Base-by-base conservation (phyloP, 179 eudicot genomes). In the Silene noctiflora region DNA sequence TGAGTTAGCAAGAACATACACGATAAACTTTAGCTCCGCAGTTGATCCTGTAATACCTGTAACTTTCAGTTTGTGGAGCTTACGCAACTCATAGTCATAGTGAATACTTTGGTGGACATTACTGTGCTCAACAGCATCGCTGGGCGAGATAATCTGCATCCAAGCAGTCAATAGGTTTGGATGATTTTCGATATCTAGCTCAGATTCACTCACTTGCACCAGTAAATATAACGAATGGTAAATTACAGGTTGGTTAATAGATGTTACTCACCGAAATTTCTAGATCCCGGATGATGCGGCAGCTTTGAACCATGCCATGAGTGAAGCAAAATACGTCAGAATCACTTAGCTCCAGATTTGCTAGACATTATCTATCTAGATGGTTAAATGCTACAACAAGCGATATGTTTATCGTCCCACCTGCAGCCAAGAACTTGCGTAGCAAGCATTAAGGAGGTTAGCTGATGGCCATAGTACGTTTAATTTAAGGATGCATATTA, bases 11-110 rank as follows among this genome's bases (percentile, higher is more conserved):
- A 73, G 67, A 48, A 63, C 0, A 20, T 66, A 33, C 33, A 19
- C 72, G 3, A 55, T 53, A 14, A 67, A 67, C n/a, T 31, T 13
- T 0, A 51, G 73, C 65, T 75, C 73, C 2, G 55, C 55, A 6
- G 14, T 13, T 33, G 78, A 66, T 29, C 73, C 78, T 51, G 55
- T 75, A 19, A 75, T 55, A 8, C 78, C 73, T 14, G 21, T 53
- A 27, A 75, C 12, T 19, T 51, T 21, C 20, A 75, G n/a, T 16
- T 7, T 21, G 3, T 3, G 10, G 13, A 75, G 73, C 35, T 31
- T 16, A 1, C 12, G 1, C 63, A 66, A 14, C 14, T n/a, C 19
- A 29, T 6, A 63, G 31, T 21, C 7, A 1, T 31, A 55, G 20
- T 16, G 20, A 0, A 0, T 53, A 53, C n/a, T 14, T 5, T 53